Evolutionary conservation across 2,329 filamentous ascomycete genomes (phyloP).

Genomic region (Metarhizium robertsii): DNA sequence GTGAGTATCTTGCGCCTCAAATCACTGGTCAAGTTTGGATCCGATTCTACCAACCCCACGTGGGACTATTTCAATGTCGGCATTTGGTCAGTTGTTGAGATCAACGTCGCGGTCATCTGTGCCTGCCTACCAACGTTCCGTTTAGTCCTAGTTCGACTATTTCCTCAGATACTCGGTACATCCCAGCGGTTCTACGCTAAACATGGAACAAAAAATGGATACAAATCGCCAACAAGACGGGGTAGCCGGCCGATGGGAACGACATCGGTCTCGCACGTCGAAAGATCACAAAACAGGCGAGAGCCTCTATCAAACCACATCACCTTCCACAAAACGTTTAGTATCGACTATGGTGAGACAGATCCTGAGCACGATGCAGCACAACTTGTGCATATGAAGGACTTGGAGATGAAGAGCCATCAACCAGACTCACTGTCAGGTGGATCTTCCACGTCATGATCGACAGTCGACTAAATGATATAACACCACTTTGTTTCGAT

Average conservation of each 20-base stretch:
- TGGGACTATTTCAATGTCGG: conserved; percentile 24
- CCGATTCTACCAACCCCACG: conserved; percentile 21
- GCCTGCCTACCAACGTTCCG: conserved; percentile 28
- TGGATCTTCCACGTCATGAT: not conserved
- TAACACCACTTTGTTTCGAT: not conserved
- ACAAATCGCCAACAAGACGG: conserved; percentile 6
- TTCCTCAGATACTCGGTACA: conserved; percentile 25
- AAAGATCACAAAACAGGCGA: conserved; percentile 10
- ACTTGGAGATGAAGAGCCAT: conserved; percentile 3
- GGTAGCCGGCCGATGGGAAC: conserved; percentile 10
- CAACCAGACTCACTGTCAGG: not conserved
- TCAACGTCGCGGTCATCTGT: conserved; percentile 29
- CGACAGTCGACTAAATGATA: not conserved
- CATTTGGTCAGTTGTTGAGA: conserved; percentile 28
- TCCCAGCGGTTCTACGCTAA: conserved; percentile 19
- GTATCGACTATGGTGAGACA: conserved; percentile 18
- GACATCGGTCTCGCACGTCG: conserved; percentile 15
- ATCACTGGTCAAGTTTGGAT: conserved; percentile 21
- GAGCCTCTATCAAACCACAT: conserved; percentile 19
- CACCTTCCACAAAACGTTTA: conserved; percentile 23
- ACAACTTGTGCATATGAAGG: conserved; percentile 6
- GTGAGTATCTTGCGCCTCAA: conserved; percentile 28
- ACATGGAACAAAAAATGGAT: conserved; percentile 11
- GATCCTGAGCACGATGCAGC: conserved; percentile 6
- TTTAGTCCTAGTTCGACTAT: conserved; percentile 24